Evolutionary conservation across 2,329 filamentous ascomycete species (phyloP).

Genomic region (Lachnum nothofagi): DNA sequence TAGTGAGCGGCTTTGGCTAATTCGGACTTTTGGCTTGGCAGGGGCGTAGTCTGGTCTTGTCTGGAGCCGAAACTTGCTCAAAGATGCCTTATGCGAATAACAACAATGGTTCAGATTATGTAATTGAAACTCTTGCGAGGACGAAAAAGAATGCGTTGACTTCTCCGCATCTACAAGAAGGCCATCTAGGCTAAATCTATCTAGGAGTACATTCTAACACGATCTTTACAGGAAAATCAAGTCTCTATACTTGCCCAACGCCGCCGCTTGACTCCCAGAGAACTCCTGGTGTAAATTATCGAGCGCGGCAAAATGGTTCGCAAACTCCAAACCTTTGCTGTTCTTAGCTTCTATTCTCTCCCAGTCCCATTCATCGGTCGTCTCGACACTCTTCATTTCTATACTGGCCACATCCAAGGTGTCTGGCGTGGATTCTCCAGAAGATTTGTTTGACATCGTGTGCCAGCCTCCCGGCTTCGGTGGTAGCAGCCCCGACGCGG

Average conservation of each 20-base stretch:
- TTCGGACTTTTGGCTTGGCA: too few relatives aligned
- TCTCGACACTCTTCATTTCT: conserved; percentile 1
- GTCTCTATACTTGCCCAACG: conserved; percentile 32
- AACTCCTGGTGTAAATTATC: conserved; percentile 44
- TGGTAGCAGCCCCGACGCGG: conserved; percentile 69
- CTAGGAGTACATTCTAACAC: neutral
- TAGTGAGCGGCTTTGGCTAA: too few relatives aligned
- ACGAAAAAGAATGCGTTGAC: neutral
- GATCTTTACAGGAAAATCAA: conserved; percentile 18
- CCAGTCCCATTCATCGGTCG: conserved; percentile 49
- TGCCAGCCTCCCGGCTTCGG: conserved; percentile 63
- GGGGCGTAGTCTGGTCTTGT: too few relatives aligned
- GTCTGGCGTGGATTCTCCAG: conserved; percentile 26
- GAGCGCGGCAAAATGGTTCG: conserved; percentile 51
- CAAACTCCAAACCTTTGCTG: conserved; percentile 50
- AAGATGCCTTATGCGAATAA: too few relatives aligned
- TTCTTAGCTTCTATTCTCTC: conserved; percentile 50
- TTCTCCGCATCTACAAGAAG: neutral
- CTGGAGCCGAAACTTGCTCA: too few relatives aligned
- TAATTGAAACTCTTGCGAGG: too few relatives aligned
- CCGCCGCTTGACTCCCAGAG: conserved; percentile 29
- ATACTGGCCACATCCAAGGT: conserved; percentile 8
- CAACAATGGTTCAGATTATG: too few relatives aligned
- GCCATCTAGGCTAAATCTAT: neutral
- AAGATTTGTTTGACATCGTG: conserved; percentile 28